Evolutionary conservation across 2,329 filamentous ascomycete genomes (phyloP), one percentile per base, ranked within the genome.

Genomic region (Ceratocystiopsis brevicomis): DNA sequence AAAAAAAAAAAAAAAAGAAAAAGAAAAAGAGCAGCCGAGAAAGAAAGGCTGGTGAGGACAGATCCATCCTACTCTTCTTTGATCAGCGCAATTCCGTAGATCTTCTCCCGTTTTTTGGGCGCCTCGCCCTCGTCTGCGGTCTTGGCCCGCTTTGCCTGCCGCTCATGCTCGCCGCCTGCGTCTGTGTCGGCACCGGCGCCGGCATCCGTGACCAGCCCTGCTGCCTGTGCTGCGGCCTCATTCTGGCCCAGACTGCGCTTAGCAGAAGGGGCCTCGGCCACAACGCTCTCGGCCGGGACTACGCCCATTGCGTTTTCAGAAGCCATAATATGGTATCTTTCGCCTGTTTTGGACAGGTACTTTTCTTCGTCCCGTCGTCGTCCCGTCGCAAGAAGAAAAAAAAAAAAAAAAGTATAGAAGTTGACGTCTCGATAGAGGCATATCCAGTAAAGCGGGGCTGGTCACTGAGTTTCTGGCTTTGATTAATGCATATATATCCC

Each of bases 11-110:
- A 4, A 4, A n/a, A n/a, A n/a, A n/a, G n/a, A n/a, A n/a, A n/a
- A n/a, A n/a, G 19, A 21, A 21, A 21, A 21, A 21, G 19, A 21
- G 6, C 19, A 21, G 19, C 6, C 19, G 19, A 21, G 4, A 6
- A 21, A 21, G 4, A 21, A 6, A 21, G 19, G 6, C 19, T 4
- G 19, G 19, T 6, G 25, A 9, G 25, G 21, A 21, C 4, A 21
- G 21, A 21, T 21, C 4, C 4, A 1, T 61, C 68, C 59, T 61
- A 83, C 74, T 86, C 81, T 55, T 71, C 66, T 59, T 85, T 86
- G 58, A 87, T 73, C 10, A 76, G 73, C 17, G 81, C 80, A 43
- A 78, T 63, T 21, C 78, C 79, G 53, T 67, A 75, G 45, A 61
- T 58, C 42, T 49, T 51, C 38, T 52, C 47, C 34, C 50, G 52